Percentiles rank a stretch among this genome's conserved stretches.
Conservation (phyloP, 495 filamentous ascomycete species). For the Pyronema omphalodes region DNA sequence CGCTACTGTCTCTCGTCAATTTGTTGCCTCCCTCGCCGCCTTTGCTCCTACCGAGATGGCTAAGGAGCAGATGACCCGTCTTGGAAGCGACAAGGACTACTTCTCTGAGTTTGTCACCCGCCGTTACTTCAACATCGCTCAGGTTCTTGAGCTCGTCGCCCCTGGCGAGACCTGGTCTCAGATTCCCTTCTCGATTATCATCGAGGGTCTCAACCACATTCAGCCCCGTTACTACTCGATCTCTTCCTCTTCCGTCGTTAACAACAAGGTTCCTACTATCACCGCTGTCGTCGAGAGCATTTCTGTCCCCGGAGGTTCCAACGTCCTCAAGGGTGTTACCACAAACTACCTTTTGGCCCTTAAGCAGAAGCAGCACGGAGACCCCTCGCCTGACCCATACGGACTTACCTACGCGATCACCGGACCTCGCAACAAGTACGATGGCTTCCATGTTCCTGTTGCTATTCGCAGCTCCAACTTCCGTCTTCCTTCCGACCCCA, state of each 20-base stretch:
- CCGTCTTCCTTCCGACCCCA: slow-evolving; percentile 89
- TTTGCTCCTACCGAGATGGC: slow-evolving; percentile 73
- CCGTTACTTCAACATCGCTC: slow-evolving; percentile 76
- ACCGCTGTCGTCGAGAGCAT: slow-evolving; percentile 87
- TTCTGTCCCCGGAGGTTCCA: slow-evolving; percentile 52
- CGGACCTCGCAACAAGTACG: slow-evolving; percentile 90
- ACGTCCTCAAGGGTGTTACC: slow-evolving; percentile 81
- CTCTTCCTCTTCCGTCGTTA: slow-evolving; percentile 85
- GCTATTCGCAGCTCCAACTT: slow-evolving; percentile 98
- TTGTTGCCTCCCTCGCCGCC: slow-evolving; percentile 65
- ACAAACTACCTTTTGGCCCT: slow-evolving; percentile 94
- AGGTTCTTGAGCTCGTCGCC: slow-evolving; percentile 60
- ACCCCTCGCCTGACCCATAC: slow-evolving; percentile 66
- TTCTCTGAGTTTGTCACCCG: slow-evolving; percentile 76
- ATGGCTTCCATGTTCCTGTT: slow-evolving; percentile 87
- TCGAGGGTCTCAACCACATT: slow-evolving; percentile 84
- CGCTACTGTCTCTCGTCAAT: slow-evolving; percentile 89
- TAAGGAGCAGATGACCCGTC: slow-evolving; percentile 71
- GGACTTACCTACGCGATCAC: slow-evolving; percentile 75
- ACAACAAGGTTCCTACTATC: slow-evolving; percentile 83
- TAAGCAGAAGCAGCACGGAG: slow-evolving; percentile 92
- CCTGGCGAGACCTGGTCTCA: slow-evolving; percentile 53
- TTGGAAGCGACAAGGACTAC: slow-evolving; percentile 87
- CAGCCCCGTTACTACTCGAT: slow-evolving; percentile 99
- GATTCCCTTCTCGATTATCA: slow-evolving; percentile 84